Conservation (phyloP, 1,139 yeast species). For the Lodderomyces margitis region DNA sequence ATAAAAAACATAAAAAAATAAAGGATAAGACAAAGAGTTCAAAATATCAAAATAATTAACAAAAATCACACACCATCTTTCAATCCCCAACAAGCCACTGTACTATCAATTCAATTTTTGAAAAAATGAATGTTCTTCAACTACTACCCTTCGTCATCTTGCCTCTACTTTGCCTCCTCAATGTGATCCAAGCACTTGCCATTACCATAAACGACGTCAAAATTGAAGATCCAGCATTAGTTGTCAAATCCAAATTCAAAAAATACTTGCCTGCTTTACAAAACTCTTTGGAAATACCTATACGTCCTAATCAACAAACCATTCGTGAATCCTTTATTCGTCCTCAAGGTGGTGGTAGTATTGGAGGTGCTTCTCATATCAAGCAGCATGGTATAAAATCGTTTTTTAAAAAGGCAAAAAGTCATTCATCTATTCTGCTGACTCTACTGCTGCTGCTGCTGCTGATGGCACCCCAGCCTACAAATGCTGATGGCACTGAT, state of each 20-base stretch:
- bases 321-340: constrained; percentile 13
- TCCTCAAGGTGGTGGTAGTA: background rate
- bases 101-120: too few species aligned
- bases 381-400: background rate
- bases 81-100: background rate
- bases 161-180: background rate
- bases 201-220: constrained; percentile 13
- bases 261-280: constrained; percentile 14
- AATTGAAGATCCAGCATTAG: constrained; percentile 12
- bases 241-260: constrained; percentile 15
- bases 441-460: constrained; percentile 2
- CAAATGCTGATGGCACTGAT: background rate
- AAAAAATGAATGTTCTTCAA: background rate
- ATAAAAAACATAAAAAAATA: too few species aligned
- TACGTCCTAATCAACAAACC: constrained; percentile 10
- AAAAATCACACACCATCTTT: background rate
- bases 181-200: constrained; percentile 7
- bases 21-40: background rate
- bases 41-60: background rate
- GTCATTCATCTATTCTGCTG: background rate
- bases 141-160: background rate
- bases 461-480: background rate
- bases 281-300: constrained; percentile 15
- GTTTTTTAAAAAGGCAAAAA: background rate
- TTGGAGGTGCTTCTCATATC: background rate